Conservation (phyloP, 1,284 basidiomycete genomes). For the Ganoderma meredithae region DNA sequence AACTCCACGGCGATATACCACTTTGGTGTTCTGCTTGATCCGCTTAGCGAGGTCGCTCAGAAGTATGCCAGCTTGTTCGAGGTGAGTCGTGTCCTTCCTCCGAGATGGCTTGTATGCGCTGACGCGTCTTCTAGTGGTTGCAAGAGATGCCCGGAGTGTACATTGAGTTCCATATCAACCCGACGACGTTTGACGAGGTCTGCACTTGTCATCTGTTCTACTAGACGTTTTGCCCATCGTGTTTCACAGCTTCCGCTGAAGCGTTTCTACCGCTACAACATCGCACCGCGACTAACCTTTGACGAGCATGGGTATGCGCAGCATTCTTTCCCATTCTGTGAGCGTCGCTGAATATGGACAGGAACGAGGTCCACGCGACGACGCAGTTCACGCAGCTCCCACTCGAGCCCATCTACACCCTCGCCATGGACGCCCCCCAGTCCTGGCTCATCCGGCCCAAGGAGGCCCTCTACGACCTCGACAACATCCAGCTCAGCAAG, state of each 20-base stretch:
- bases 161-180: constrained; percentile 82
- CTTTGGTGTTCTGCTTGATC: constrained; percentile 83
- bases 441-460: constrained; percentile 94
- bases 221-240: too few relatives aligned
- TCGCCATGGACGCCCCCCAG: constrained; percentile 88
- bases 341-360: constrained; percentile 35
- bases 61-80: constrained; percentile 83
- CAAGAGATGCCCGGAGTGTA: constrained; percentile 67
- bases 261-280: constrained; percentile 90
- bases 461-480: constrained; percentile 91
- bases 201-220: too few relatives aligned
- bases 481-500: constrained; percentile 89
- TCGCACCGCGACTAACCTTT: constrained; percentile 68
- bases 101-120: constrained; percentile 8
- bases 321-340: background rate
- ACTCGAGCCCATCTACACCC: constrained; percentile 84
- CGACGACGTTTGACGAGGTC: constrained; percentile 61
- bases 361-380: constrained; percentile 59
- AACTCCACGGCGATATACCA: constrained; percentile 73
- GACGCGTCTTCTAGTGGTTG: constrained; percentile 54
- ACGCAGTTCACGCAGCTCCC: constrained; percentile 64
- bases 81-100: constrained; percentile 48
- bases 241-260: constrained; percentile 87
- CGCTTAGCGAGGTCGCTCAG: constrained; percentile 86
- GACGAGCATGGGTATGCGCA: constrained; percentile 72